Evolutionary conservation across 2,329 filamentous ascomycete species (phyloP), one percentile per base, ranked within the genome.

Genomic region (Pseudogymnoascus sp.): DNA sequence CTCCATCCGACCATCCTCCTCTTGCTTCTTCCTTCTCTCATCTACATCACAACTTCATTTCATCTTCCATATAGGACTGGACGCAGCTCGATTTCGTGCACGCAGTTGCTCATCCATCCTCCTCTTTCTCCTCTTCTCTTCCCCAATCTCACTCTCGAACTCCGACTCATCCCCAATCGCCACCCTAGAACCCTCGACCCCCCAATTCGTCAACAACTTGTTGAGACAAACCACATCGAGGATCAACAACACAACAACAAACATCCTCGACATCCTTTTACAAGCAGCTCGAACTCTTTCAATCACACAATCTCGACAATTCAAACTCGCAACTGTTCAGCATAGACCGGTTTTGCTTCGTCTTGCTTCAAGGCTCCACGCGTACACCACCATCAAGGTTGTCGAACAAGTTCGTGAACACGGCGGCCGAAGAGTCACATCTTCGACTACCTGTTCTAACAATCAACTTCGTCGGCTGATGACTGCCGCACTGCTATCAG

Each of bases 361-460:
- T 33, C 49, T 55, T 55, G 49, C 49, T 55, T 16, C 49, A 9
- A 55, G 49, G 49, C 49, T 33, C 49, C 49, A 55, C 49, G 49
- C 33, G 25, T 60, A 60, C 33, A 25, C 33, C 33, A 60, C 58
- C 33, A 60, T 60, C 58, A 60, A 60, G 35, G 58, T 60, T 60
- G 58, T 39, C 33, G 58, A 38, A 38, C 19, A 39, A 38, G 33
- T 38, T 60, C 38, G 58, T 74, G 70, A 69, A 70, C 64, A 66
- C 66, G 70, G 68, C 66, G 70, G 70, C 69, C 69, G 67, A 77
- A 76, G 78, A 81, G 78, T 80, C 74, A 79, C 74, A 76, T 78
- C 75, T 80, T 78, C 73, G 69, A 75, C 74, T 72, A 71, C 74
- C 74, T 76, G 71, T 75, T 76, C 74, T 68, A 70, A 71, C 68